Evolutionary conservation across 306 rosid genomes (phyloP).

Genomic region (Acmispon strigosus): DNA sequence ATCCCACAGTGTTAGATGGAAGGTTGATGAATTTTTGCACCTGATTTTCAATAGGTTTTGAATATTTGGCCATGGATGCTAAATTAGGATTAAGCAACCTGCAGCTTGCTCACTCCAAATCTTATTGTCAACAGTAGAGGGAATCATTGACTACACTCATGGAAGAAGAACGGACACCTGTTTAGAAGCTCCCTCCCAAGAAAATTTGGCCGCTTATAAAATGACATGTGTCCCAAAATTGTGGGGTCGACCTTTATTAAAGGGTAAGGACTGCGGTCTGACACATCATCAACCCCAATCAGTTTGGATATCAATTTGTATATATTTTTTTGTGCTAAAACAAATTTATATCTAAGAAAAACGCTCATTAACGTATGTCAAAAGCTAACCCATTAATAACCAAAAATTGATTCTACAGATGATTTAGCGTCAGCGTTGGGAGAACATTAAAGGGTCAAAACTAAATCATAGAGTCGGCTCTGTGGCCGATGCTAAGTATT

Average conservation of each 20-base stretch:
- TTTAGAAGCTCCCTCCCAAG: background rate
- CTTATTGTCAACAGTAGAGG: conserved; percentile 29
- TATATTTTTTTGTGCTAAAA: no score
- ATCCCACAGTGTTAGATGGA: conserved; percentile 53
- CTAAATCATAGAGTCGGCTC: no score
- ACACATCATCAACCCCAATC: conserved; percentile 23
- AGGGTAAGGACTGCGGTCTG: background rate
- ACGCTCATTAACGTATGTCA: no score
- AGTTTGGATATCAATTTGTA: no score
- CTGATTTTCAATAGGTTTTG: conserved; percentile 54
- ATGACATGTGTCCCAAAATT: conserved; percentile 20
- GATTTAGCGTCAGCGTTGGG: no score
- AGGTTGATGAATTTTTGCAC: conserved; percentile 56
- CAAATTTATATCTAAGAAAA: no score
- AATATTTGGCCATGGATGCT: conserved; percentile 21
- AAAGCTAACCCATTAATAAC: no score
- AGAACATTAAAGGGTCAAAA: no score
- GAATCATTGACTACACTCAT: conserved; percentile 38
- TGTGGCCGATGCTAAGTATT: no score
- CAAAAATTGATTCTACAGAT: no score
- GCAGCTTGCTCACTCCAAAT: background rate
- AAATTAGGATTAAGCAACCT: conserved; percentile 29
- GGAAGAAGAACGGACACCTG: conserved; percentile 37
- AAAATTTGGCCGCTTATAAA: conserved; percentile 19
- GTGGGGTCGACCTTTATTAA: background rate